These are phyloP conservation scores for Taphrina populina DNA, from an alignment of 1,139 yeast genomes.

Conservation along the genomic window DNA sequence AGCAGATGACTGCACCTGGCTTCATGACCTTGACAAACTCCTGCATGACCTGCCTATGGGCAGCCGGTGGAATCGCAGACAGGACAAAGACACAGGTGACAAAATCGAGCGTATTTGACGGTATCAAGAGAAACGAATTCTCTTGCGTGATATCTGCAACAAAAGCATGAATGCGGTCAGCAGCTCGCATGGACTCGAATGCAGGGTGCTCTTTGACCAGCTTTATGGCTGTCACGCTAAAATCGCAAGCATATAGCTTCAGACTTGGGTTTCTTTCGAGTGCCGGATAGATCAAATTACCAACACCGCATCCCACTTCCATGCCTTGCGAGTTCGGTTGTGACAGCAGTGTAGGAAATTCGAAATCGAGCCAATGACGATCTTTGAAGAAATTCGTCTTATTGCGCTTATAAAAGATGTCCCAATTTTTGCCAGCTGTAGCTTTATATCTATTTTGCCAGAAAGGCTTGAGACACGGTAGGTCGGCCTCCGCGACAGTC, in stretches of 20 bases:
- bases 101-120: slow-evolving; percentile 17
- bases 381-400: slow-evolving; percentile 34
- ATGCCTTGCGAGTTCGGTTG: slow-evolving; percentile 4
- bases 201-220: slow-evolving; percentile 7
- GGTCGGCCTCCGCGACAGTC: neutral
- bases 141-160: slow-evolving; percentile 24
- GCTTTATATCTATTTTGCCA: slow-evolving; percentile 34
- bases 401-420: slow-evolving; percentile 35
- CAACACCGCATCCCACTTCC: slow-evolving; percentile 36
- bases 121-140: neutral
- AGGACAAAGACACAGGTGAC: slow-evolving; percentile 33
- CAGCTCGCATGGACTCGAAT: neutral
- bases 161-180: slow-evolving; percentile 22
- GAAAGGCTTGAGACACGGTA: slow-evolving; percentile 30
- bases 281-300: slow-evolving; percentile 33
- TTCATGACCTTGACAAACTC: slow-evolving; percentile 12
- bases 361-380: slow-evolving; percentile 35
- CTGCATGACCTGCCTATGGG: slow-evolving; percentile 13
- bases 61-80: slow-evolving; percentile 34
- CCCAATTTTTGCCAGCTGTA: slow-evolving; percentile 27
- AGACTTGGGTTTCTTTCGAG: slow-evolving; percentile 25
- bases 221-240: slow-evolving; percentile 22
- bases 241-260: slow-evolving; percentile 30
- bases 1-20: slow-evolving; percentile 28
- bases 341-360: slow-evolving; percentile 27